Conservation (phyloP, 1,284 basidiomycete genomes). For the Irpex sp. region DNA sequence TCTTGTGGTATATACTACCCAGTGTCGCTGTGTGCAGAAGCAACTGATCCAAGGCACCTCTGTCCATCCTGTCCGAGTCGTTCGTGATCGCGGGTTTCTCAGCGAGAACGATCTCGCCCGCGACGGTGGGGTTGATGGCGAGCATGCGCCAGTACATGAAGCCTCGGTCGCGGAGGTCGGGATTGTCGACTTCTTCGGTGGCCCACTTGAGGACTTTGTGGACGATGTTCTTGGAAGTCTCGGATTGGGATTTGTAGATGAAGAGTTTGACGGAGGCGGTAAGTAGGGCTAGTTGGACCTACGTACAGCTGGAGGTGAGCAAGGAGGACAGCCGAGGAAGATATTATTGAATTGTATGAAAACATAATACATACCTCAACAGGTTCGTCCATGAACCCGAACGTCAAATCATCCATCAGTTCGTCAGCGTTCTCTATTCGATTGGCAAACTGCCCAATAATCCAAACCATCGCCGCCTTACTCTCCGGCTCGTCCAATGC, state of each 20-base stretch:
- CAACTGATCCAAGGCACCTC: slow-evolving; percentile 88
- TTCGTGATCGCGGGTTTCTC: slow-evolving; percentile 97
- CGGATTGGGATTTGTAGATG: slow-evolving; percentile 83
- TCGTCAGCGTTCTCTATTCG: slow-evolving; percentile 96
- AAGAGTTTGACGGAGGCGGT: slow-evolving; percentile 97
- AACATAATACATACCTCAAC: slow-evolving; percentile 59
- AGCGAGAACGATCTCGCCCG: slow-evolving; percentile 87
- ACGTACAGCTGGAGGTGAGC: no score
- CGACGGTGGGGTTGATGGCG: slow-evolving; percentile 87
- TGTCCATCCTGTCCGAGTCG: slow-evolving; percentile 95
- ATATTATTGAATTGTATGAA: background rate
- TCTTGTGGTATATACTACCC: slow-evolving; percentile 85
- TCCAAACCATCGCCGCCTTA: slow-evolving; percentile 97
- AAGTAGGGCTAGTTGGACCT: slow-evolving; percentile 94
- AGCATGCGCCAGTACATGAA: slow-evolving; percentile 99
- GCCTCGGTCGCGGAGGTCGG: slow-evolving; percentile 93
- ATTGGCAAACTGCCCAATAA: slow-evolving; percentile 95
- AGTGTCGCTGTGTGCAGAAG: slow-evolving; percentile 78
- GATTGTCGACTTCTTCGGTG: slow-evolving; percentile 96
- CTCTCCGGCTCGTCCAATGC: slow-evolving; percentile 93
- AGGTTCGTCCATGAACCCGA: slow-evolving; percentile 91
- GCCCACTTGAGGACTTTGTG: slow-evolving; percentile 96
- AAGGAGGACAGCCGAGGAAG: no score
- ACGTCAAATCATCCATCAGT: slow-evolving; percentile 87
- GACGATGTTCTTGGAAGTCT: slow-evolving; percentile 85